Percentiles rank a stretch among this genome's conserved stretches.
Evolutionary conservation across 2,329 filamentous ascomycete genomes (phyloP).

Genomic region (Colletotrichum somersetense): DNA sequence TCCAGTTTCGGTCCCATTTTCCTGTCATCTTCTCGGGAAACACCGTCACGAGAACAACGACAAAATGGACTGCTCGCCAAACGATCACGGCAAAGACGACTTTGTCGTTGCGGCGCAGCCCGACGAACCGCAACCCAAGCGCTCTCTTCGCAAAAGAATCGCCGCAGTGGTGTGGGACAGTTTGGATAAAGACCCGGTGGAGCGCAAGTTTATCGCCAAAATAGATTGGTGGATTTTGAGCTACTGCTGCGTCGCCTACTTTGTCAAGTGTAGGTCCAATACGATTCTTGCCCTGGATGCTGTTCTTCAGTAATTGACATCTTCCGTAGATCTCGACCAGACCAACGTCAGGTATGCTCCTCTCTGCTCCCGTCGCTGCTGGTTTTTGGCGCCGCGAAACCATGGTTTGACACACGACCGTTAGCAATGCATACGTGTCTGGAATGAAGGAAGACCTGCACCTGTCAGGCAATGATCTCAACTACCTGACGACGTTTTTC

Average conservation of each 20-base stretch:
- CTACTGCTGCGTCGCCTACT: slow-evolving; percentile 53
- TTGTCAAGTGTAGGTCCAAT: slow-evolving; percentile 50
- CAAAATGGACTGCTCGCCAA: background rate
- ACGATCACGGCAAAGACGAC: background rate
- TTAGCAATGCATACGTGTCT: slow-evolving; percentile 57
- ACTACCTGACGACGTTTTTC: slow-evolving; percentile 66
- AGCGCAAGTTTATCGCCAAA: slow-evolving; percentile 50
- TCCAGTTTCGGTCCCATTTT: background rate
- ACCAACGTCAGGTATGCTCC: background rate
- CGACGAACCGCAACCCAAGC: background rate
- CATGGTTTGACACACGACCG: slow-evolving; percentile 22
- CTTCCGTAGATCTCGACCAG: background rate
- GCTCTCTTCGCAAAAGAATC: slow-evolving; percentile 37
- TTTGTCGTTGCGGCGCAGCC: slow-evolving; percentile 45
- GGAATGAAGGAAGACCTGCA: slow-evolving; percentile 65
- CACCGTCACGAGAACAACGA: background rate
- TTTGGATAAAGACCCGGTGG: slow-evolving; percentile 50
- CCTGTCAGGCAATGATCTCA: slow-evolving; percentile 66
- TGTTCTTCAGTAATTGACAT: background rate
- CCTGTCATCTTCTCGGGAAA: no score
- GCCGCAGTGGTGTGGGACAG: slow-evolving; percentile 50
- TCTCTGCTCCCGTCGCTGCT: background rate
- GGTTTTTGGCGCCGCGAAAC: background rate
- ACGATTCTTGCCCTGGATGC: background rate
- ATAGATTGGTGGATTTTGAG: slow-evolving; percentile 53